These are phyloP conservation scores for Nemania abortiva DNA, from an alignment of 2,329 filamentous ascomycete genomes.

Conservation along the genomic window DNA sequence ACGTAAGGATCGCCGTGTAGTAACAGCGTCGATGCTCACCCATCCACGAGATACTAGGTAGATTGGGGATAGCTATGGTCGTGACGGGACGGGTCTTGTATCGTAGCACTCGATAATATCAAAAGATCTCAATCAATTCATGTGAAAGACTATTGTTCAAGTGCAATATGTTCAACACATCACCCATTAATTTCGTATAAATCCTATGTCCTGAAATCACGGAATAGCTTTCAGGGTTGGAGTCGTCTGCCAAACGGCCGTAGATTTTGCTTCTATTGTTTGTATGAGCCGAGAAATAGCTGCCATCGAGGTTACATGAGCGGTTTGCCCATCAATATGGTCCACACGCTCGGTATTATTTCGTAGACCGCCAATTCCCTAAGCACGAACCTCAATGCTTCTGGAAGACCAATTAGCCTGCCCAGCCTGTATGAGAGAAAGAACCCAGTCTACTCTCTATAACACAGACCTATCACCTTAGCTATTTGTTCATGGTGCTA, in stretches of 20 bases:
- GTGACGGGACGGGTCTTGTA: neutral
- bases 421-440: constrained; percentile 16
- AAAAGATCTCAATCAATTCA: neutral
- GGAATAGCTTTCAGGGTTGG: neutral
- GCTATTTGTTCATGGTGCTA: constrained; percentile 7
- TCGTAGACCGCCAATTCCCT: neutral
- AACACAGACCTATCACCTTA: neutral
- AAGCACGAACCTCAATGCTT: neutral
- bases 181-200: neutral
- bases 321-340: no score
- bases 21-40: constrained; percentile 26
- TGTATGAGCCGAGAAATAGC: neutral
- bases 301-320: neutral
- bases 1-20: constrained; percentile 12
- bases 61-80: neutral
- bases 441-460: constrained; percentile 27
- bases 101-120: neutral
- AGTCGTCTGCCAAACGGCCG: neutral
- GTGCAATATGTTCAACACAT: neutral
- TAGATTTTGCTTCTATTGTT: neutral
- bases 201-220: neutral
- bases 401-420: neutral
- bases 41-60: constrained; percentile 32
- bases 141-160: neutral
- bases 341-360: neutral